Evolutionary conservation across 2,329 filamentous ascomycete species (phyloP), one percentile per base, ranked within the genome.

Genomic region (Leptographium galeiforme): DNA sequence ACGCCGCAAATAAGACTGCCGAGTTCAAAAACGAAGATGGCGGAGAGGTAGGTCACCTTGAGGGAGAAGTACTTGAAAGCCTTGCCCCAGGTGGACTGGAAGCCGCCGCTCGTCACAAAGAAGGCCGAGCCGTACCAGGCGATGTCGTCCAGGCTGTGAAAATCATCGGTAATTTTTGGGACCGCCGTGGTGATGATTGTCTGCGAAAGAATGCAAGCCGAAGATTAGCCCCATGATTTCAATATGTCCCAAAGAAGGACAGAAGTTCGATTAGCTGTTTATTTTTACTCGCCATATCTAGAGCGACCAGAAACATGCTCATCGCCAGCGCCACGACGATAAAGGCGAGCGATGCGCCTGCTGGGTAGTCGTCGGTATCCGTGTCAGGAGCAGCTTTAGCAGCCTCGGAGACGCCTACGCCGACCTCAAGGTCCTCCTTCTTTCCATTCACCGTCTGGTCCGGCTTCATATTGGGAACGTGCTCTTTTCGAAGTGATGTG

Each of bases 41-140:
- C 63, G 30, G 64, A 33, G 6, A 81, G 65, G 60, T 75, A 81
- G 1, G 69, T 70, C 50, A 66, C 70, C 59, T 72, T 73, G 55
- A 79, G 68, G 13, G 71, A 66, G 58, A 79, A 80, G 62, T 75
- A 77, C 57, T 71, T 73, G 63, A 71, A 74, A 3, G 66, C 65
- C 52, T 76, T 76, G 51, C 72, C 72, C 67, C 68, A 74, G 16
- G 67, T 67, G 45, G 70, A 69, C 60, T 74, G 71, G 59, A 72
- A 68, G 54, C 66, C 66, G 11, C 68, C 73, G 34, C 72, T 61
- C 2, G 72, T 73, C 58, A 77, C 66, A 63, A 77, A 76, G 58
- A 74, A 79, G 44, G 74, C 74, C n/a, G 75, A 70, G 2, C 76
- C 77, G 58, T 82, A 82, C 79, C 79, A 83, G 25, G 74, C 73